These are phyloP conservation scores for Ammopiptanthus mongolicus DNA, from an alignment of 306 rosid species.

Conservation along the genomic window DNA sequence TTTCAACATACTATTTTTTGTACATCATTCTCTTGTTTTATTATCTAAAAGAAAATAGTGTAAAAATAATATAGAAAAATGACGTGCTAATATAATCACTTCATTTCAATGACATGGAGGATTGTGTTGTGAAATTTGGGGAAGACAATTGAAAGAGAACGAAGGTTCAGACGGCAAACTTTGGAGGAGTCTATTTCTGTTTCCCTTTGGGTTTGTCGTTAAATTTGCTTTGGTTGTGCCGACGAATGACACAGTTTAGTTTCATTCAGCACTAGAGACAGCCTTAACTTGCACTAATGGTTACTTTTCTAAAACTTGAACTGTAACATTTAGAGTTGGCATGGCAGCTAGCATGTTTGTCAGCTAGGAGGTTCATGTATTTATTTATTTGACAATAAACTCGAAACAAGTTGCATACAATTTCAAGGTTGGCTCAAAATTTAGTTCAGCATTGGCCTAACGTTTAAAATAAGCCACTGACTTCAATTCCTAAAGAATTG, in stretches of 20 bases:
- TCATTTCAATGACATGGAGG: not conserved
- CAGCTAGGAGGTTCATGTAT: not conserved
- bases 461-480: not conserved
- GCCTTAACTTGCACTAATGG: not conserved
- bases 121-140: not conserved
- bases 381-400: not conserved
- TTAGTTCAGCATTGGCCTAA: not conserved
- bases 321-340: slow-evolving; percentile 6
- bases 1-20: not conserved
- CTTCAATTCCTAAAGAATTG: no score
- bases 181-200: not conserved
- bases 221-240: slow-evolving; percentile 35
- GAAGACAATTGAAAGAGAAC: slow-evolving; percentile 19
- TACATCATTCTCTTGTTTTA: no score
- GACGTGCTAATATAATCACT: no score
- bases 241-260: slow-evolving; percentile 26
- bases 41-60: no score
- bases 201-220: slow-evolving; percentile 43
- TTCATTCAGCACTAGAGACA: slow-evolving; percentile 23
- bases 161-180: slow-evolving; percentile 39
- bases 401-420: not conserved
- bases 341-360: slow-evolving; percentile 3
- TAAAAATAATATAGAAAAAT: no score
- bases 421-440: slow-evolving; percentile 8
- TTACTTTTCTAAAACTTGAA: not conserved